Conservation (phyloP, 2,329 filamentous ascomycete genomes). For the Paecilomyces variotii region DNA sequence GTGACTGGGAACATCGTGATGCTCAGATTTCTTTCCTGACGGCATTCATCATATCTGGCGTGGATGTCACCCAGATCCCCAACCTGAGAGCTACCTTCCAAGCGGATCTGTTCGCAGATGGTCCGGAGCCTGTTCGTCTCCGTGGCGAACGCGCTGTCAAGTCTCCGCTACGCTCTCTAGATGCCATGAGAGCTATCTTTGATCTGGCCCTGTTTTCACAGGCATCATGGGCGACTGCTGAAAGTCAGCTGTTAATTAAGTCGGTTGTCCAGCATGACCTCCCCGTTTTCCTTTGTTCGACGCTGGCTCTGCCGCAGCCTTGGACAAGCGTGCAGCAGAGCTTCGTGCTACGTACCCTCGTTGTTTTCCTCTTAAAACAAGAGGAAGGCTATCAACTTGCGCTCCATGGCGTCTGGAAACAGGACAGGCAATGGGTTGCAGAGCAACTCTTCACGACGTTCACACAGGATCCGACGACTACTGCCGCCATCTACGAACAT, state of each 20-base stretch:
- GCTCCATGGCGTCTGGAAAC: slow-evolving; percentile 82
- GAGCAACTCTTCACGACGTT: slow-evolving; percentile 71
- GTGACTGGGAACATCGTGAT: slow-evolving; percentile 74
- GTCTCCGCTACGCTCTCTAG: slow-evolving; percentile 81
- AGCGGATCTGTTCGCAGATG: slow-evolving; percentile 53
- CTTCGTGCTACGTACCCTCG: slow-evolving; percentile 51
- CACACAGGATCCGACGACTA: slow-evolving; percentile 58
- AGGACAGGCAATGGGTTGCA: slow-evolving; percentile 80
- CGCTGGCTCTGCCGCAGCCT: slow-evolving; percentile 40
- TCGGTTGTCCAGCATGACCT: slow-evolving; percentile 50
- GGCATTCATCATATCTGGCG: slow-evolving; percentile 69
- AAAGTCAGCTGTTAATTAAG: slow-evolving; percentile 51
- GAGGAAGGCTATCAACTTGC: slow-evolving; percentile 78
- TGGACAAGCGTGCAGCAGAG: slow-evolving; percentile 42
- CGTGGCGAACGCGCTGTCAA: slow-evolving; percentile 62
- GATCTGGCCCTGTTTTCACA: slow-evolving; percentile 53
- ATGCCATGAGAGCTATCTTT: slow-evolving; percentile 65
- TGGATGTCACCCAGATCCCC: slow-evolving; percentile 80
- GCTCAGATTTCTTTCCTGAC: slow-evolving; percentile 91
- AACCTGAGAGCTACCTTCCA: slow-evolving; percentile 71
- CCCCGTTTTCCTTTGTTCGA: slow-evolving; percentile 44
- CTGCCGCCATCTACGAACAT: slow-evolving; percentile 67
- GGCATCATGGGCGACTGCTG: slow-evolving; percentile 48
- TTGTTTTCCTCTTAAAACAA: slow-evolving; percentile 72
- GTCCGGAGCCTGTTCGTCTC: slow-evolving; percentile 51